Evolutionary conservation across 2,329 filamentous ascomycete species (phyloP).

Genomic region (Corniculantispora saksenae): DNA sequence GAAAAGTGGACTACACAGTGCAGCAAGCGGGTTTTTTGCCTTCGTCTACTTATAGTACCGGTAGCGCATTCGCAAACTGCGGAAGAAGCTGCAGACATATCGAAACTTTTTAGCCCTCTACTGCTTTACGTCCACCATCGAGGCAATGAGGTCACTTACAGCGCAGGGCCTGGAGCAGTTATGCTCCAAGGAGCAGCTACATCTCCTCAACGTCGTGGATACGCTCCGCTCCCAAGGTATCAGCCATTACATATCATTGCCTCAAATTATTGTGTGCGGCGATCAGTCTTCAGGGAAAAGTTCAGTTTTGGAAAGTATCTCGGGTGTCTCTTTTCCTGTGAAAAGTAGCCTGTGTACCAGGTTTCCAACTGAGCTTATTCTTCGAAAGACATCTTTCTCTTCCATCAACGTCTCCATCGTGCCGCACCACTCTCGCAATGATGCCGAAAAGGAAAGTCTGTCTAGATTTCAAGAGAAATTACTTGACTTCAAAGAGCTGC

Average conservation of each 20-base stretch:
- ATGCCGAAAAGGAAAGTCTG: background rate
- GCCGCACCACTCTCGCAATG: constrained; percentile 18
- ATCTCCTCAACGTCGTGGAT: constrained; percentile 39
- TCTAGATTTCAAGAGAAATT: constrained; percentile 25
- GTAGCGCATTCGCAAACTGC: too few relatives aligned
- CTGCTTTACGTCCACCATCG: too few relatives aligned
- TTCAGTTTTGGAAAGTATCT: constrained; percentile 58
- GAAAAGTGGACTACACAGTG: too few relatives aligned
- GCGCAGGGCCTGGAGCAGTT: constrained; percentile 10
- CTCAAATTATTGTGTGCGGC: constrained; percentile 56
- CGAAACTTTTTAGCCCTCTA: too few relatives aligned
- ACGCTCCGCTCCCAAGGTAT: constrained; percentile 37
- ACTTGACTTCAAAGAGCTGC: constrained; percentile 41
- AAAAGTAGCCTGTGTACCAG: constrained; percentile 56
- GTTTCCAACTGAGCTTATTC: constrained; percentile 45
- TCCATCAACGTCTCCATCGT: constrained; percentile 28
- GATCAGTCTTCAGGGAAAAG: constrained; percentile 59
- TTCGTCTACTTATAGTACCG: too few relatives aligned
- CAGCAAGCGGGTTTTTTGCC: too few relatives aligned
- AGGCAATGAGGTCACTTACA: background rate
- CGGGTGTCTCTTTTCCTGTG: constrained; percentile 48
- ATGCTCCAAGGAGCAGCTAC: constrained; percentile 19
- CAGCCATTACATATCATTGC: constrained; percentile 39
- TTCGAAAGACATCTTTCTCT: constrained; percentile 29
- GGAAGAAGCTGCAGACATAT: too few relatives aligned